phyloP scores from a whole-genome alignment of 306 rosid species.

The Parietaria judaica region DNA sequence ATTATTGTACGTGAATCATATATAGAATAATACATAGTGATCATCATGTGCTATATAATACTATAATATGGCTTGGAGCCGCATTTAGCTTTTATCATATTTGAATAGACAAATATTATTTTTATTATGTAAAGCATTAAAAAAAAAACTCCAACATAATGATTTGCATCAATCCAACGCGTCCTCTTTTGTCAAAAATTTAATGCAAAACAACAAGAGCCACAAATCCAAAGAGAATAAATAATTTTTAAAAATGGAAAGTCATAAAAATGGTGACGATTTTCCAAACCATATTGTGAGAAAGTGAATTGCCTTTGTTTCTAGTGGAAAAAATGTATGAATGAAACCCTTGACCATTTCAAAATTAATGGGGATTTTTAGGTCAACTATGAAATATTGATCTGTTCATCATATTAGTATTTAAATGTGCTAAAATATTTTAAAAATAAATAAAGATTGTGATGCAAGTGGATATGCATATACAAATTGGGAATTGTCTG shows the following conservation, averaged over 20 bases:
- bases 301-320: constrained; percentile 3
- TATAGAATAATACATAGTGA: no score
- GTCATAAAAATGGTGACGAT: constrained; percentile 5
- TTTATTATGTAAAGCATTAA: not conserved
- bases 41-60: not conserved
- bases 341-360: constrained; percentile 1
- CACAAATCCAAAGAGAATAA: constrained; percentile 5
- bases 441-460: not conserved
- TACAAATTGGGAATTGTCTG: not conserved
- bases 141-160: constrained; percentile 6
- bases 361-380: not conserved
- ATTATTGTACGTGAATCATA: constrained; percentile 3
- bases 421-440: not conserved
- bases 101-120: not conserved
- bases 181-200: not conserved
- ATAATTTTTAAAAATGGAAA: not conserved
- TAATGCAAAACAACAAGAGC: constrained; percentile 10
- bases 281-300: constrained; percentile 17
- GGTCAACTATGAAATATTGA: not conserved
- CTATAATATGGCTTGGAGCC: constrained; percentile 9
- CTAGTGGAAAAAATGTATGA: not conserved
- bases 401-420: not conserved
- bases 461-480: constrained; percentile 8
- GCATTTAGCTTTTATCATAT: not conserved
- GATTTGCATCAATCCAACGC: constrained; percentile 17